Conservation (phyloP, 371 early-diverging fungal species). For the Rhizomucor pusillus region DNA sequence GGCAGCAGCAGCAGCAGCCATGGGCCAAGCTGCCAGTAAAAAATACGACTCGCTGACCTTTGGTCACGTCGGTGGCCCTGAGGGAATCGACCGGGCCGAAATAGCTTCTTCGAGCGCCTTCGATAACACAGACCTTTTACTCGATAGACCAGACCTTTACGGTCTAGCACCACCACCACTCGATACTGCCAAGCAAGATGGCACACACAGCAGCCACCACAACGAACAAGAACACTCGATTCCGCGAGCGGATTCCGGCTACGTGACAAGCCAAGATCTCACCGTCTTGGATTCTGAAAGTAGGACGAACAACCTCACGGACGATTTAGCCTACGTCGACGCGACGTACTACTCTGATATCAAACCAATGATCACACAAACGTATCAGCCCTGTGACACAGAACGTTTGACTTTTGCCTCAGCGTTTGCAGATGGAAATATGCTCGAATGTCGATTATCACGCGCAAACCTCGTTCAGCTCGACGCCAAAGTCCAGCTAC, state of each 20-base stretch:
- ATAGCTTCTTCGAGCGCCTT: background rate
- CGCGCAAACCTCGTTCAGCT: background rate
- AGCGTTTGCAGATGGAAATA: no score
- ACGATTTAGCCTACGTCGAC: constrained; percentile 40
- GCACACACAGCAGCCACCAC: background rate
- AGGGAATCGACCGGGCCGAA: background rate
- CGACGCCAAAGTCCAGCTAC: background rate
- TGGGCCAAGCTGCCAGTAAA: constrained; percentile 1
- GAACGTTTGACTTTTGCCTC: no score
- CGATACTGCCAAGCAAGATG: background rate
- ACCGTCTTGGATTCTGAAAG: background rate
- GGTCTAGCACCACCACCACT: background rate
- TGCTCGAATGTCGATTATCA: no score
- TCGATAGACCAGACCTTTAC: background rate
- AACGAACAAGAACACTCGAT: background rate
- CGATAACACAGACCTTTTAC: background rate
- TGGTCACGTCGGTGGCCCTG: background rate
- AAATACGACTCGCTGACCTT: constrained; percentile 1
- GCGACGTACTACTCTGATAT: constrained; percentile 31
- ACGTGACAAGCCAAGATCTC: background rate
- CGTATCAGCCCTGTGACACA: no score
- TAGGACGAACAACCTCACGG: constrained; percentile 10
- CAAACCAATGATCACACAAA: no score
- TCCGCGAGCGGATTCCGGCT: constrained; percentile 11
- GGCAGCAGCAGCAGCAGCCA: background rate